Base-by-base conservation (phyloP, 192 early-diverging fungal species). In the Mortierella hygrophila region DNA sequence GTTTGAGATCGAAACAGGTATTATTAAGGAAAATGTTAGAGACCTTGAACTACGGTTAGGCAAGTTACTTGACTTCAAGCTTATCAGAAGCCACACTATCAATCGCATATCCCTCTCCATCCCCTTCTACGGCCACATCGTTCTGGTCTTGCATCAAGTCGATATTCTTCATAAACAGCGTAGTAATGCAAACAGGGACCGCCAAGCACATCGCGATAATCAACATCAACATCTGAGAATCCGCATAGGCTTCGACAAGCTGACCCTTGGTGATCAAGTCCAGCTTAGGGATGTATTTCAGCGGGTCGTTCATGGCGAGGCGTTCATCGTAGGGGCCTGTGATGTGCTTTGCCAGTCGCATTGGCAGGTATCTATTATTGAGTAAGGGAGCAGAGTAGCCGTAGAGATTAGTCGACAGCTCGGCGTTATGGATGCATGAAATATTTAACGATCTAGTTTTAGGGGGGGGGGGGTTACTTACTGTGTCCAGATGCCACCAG, bases 201-300 rank as follows among this genome's bases (percentile, higher is more conserved):
- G 80, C 72, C 11, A 75, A 41, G 26, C 65, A 32, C 44, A 68
- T 70, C 38, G 74, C 72, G 44, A 81, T 49, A 54, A 81, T 81
- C 72, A 70, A 26, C 68, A 81, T 49, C 18, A 81, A 32, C 80
- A 74, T 75, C 80, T 81, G 80, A 13, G 80, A 46, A 18, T 81
- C 80, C 1, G 73, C 72, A 46, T 81, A 81, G 13, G 80, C 80
- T 18, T 81, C 74, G 4, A 81, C 41, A 0, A 81, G 68, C 40
- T 81, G 74, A 0, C 40, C 35, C 3, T 70, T 81, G 5, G 57
- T 81, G 47, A 29, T 37, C 10, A 49, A 20, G 21, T 75, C 73
- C 80, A 81, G 20, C 0, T 55, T 15, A 3, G n/a, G 13, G 52
- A 74, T 81, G 47, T 81, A 81, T 2, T 26, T 18, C 15, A 81